These are phyloP conservation scores for Polymyxa betae DNA, from an alignment of 208 protist genomes.

Conservation along the genomic window DNA sequence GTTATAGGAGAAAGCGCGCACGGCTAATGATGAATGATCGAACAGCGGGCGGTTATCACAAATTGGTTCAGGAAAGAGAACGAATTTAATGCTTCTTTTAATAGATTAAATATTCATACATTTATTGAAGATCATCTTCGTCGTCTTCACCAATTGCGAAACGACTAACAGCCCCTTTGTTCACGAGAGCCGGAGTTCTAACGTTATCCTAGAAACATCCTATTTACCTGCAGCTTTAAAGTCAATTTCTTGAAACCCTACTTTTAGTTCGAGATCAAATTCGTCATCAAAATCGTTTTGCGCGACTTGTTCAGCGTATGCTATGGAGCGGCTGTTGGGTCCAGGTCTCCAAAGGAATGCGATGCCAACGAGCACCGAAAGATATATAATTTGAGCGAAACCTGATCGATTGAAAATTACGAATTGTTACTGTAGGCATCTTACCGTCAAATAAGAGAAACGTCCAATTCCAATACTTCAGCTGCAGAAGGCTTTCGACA, in stretches of 20 bases:
- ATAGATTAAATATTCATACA: not conserved
- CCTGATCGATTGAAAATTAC: not conserved
- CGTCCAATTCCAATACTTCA: conserved; percentile 27
- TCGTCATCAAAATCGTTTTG: conserved; percentile 49
- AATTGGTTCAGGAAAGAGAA: not conserved
- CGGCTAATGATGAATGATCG: not conserved
- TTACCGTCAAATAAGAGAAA: conserved; percentile 21
- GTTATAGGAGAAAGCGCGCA: not conserved
- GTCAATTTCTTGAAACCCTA: not conserved
- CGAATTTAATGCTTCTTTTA: not conserved
- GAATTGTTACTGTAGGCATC: not conserved
- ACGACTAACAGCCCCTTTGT: not conserved
- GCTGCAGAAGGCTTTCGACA: not conserved
- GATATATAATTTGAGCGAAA: conserved; percentile 39
- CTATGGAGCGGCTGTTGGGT: not conserved
- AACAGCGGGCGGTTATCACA: not conserved
- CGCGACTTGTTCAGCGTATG: conserved; percentile 30
- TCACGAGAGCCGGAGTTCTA: not conserved
- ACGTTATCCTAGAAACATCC: not conserved
- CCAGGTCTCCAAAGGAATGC: conserved; percentile 12
- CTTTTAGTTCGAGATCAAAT: conserved; percentile 27
- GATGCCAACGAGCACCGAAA: conserved; percentile 9
- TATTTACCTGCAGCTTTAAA: not conserved
- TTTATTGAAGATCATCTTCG: not conserved
- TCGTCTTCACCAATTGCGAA: not conserved